A percentile compares a stretch with the other conserved stretches of the same genome.
These are phyloP conservation scores for Podila clonocystis DNA, from an alignment of 192 early-diverging fungal species.

Conservation along the genomic window DNA sequence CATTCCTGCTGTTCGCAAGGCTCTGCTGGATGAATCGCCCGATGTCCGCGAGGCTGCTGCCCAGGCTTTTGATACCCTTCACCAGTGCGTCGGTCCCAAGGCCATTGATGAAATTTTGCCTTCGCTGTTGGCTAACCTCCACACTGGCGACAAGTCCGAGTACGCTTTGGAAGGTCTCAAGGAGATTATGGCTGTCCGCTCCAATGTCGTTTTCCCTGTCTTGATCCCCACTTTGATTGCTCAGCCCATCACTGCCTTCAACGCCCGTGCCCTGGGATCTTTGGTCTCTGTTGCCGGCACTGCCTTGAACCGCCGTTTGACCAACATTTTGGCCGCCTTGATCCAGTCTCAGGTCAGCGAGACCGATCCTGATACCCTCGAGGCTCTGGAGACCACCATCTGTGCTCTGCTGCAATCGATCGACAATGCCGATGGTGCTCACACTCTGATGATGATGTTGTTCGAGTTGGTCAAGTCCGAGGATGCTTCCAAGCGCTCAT, in stretches of 20 bases:
- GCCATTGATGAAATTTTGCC: slow-evolving; percentile 96
- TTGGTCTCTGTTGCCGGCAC: slow-evolving; percentile 91
- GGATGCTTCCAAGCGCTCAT: slow-evolving; percentile 57
- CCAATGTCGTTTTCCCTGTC: slow-evolving; percentile 97
- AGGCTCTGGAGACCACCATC: slow-evolving; percentile 79
- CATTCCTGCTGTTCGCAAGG: slow-evolving; percentile 82
- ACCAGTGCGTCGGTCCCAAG: slow-evolving; percentile 89
- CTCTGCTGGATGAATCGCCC: slow-evolving; percentile 84
- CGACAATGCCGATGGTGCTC: slow-evolving; percentile 85
- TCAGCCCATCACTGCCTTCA: slow-evolving; percentile 89
- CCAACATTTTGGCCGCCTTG: slow-evolving; percentile 82
- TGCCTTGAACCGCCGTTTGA: slow-evolving; percentile 84
- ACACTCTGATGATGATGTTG: slow-evolving; percentile 81
- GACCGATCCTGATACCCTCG: slow-evolving; percentile 68
- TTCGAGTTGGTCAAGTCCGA: slow-evolving; percentile 75
- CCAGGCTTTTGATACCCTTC: slow-evolving; percentile 93
- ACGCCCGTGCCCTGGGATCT: slow-evolving; percentile 89
- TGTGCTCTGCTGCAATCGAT: slow-evolving; percentile 77
- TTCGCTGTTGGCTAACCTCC: slow-evolving; percentile 83
- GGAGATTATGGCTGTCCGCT: slow-evolving; percentile 97
- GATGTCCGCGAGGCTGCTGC: slow-evolving; percentile 96
- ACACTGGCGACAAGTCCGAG: slow-evolving; percentile 63
- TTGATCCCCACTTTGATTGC: slow-evolving; percentile 95
- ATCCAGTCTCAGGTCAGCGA: slow-evolving; percentile 80
- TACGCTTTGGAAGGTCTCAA: slow-evolving; percentile 95